phyloP scores from a whole-genome alignment of 2,329 filamentous ascomycete species.

The Kalmusia sp. region DNA sequence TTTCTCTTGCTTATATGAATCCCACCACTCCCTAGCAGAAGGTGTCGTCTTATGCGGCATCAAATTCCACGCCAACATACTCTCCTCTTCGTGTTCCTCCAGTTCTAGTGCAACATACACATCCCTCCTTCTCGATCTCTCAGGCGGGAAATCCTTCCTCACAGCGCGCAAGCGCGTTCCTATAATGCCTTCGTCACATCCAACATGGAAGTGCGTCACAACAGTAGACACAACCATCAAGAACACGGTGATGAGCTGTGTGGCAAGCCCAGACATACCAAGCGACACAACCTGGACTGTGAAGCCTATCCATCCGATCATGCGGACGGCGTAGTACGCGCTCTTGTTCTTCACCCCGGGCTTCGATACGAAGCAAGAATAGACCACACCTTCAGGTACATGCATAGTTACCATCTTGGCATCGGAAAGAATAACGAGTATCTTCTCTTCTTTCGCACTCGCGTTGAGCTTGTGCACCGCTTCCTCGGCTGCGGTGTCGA shows the following conservation, averaged over 20 bases:
- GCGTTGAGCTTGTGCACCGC: neutral
- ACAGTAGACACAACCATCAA: constrained; percentile 1
- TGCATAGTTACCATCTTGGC: constrained; percentile 4
- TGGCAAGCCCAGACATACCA: constrained; percentile 5
- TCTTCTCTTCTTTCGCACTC: neutral
- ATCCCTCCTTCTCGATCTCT: neutral
- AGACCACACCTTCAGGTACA: neutral
- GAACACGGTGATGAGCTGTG: constrained; percentile 1
- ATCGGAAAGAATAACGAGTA: constrained; percentile 4
- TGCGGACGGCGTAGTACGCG: constrained; percentile 1
- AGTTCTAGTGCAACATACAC: neutral
- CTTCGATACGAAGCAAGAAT: neutral
- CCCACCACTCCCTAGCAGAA: neutral
- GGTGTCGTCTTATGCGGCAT: constrained; percentile 5
- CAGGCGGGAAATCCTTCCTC: neutral
- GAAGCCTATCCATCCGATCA: constrained; percentile 2
- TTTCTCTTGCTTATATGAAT: neutral
- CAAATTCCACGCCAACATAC: constrained; percentile 4
- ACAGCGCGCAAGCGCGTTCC: neutral
- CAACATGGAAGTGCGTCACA: constrained; percentile 1
- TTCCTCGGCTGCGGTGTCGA: neutral
- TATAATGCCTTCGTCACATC: neutral
- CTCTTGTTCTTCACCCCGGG: neutral
- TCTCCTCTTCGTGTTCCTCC: constrained; percentile 3
- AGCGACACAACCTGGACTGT: constrained; percentile 1